Evolutionary conservation across 2,329 filamentous ascomycete genomes (phyloP).

Genomic region (Fusarium pseudograminearum): DNA sequence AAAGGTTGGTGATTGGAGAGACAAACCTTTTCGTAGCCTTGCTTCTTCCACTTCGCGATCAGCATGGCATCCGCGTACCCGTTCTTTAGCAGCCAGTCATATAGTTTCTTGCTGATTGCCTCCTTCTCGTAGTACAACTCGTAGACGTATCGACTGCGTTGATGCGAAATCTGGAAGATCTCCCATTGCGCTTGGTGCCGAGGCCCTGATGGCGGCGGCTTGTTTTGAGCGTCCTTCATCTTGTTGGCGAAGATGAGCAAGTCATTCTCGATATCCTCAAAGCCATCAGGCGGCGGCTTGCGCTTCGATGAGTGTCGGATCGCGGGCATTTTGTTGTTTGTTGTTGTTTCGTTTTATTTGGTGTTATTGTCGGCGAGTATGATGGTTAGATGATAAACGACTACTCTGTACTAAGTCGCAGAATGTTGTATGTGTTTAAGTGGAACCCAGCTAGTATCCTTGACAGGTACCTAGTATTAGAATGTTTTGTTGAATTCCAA

Average conservation of each 20-base stretch:
- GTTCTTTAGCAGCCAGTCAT: slow-evolving; percentile 98
- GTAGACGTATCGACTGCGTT: slow-evolving; percentile 92
- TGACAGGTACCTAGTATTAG: too few species aligned
- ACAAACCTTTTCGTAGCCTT: slow-evolving; percentile 94
- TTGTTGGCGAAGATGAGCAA: slow-evolving; percentile 88
- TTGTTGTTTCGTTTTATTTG: not conserved
- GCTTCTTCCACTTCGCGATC: slow-evolving; percentile 99
- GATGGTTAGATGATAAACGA: not conserved
- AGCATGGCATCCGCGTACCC: slow-evolving; percentile 93
- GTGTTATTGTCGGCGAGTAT: not conserved
- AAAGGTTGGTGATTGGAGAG: not conserved
- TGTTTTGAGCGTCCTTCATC: slow-evolving; percentile 96
- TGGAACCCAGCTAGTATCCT: too few species aligned
- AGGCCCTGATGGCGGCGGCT: slow-evolving; percentile 80
- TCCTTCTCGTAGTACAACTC: slow-evolving; percentile 98
- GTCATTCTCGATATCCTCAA: slow-evolving; percentile 88
- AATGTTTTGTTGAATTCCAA: too few species aligned
- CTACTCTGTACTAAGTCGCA: not conserved
- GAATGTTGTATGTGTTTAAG: not conserved
- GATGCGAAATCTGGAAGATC: slow-evolving; percentile 96
- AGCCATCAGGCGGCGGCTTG: slow-evolving; percentile 87
- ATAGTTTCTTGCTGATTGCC: slow-evolving; percentile 90
- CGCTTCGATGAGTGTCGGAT: slow-evolving; percentile 80
- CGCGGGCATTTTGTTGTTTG: slow-evolving; percentile 72
- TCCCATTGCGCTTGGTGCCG: slow-evolving; percentile 96